These are phyloP conservation scores for Fagus sylvatica DNA, from an alignment of 306 rosid genomes.

Conservation along the genomic window DNA sequence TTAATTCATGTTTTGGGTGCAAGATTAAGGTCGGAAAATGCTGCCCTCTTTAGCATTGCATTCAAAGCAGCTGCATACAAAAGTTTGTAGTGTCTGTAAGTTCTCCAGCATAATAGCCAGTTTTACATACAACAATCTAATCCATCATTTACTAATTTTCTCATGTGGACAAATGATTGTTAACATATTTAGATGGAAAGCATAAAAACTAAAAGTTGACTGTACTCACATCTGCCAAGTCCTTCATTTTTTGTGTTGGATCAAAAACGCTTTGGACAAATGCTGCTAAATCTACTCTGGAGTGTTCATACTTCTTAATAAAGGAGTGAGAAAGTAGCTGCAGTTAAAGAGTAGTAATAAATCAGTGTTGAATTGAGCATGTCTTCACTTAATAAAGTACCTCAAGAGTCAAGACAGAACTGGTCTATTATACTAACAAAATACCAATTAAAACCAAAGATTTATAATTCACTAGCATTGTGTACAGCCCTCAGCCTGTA, in stretches of 20 bases:
- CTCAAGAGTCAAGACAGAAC: not conserved
- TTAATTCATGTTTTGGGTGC: not conserved
- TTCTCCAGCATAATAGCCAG: not conserved
- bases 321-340: conserved; percentile 92
- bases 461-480: not conserved
- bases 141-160: not conserved
- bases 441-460: conserved; percentile 5
- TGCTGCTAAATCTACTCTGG: conserved; percentile 65
- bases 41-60: not conserved
- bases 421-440: not conserved
- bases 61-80: not conserved
- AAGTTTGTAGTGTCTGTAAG: not conserved
- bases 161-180: not conserved
- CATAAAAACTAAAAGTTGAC: conserved; percentile 4
- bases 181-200: conserved; percentile 1
- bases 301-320: conserved; percentile 59
- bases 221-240: conserved; percentile 90
- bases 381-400: conserved; percentile 9
- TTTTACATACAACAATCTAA: not conserved
- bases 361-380: conserved; percentile 25
- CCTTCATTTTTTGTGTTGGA: conserved; percentile 91
- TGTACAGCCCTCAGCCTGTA: not conserved
- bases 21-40: not conserved
- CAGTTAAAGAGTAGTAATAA: conserved; percentile 32
- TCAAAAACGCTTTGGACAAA: conserved; percentile 86